phyloP scores from a whole-genome alignment of 352 stramenopile species.

The Phytophthora ohioensis region DNA sequence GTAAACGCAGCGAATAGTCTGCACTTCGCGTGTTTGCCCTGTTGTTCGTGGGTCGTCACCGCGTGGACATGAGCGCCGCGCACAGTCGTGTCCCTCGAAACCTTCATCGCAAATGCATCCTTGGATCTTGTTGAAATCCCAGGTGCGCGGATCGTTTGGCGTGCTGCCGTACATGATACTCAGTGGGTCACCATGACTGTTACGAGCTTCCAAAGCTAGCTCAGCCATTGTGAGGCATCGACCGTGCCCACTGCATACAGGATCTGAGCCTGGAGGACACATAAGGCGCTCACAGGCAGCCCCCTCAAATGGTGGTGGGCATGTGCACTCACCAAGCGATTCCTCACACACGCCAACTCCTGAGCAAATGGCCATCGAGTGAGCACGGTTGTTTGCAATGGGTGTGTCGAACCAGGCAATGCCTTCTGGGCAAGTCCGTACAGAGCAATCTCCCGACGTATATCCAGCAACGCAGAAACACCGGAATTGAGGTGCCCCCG shows the following conservation, averaged over 20 bases:
- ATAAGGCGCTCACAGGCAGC: constrained; percentile 75
- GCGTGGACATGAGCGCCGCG: constrained; percentile 59
- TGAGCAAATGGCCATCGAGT: constrained; percentile 66
- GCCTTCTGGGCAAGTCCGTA: constrained; percentile 67
- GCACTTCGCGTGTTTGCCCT: constrained; percentile 65
- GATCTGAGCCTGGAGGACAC: constrained; percentile 62
- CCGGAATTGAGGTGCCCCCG: constrained; percentile 67
- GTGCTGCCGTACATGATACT: constrained; percentile 67
- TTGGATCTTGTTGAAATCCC: constrained; percentile 91
- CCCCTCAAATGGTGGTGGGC: constrained; percentile 67
- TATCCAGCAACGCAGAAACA: constrained; percentile 72
- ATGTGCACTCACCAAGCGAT: constrained; percentile 70
- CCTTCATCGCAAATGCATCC: constrained; percentile 89
- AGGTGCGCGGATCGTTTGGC: constrained; percentile 78
- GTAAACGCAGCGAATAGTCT: constrained; percentile 66
- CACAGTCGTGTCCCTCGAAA: constrained; percentile 89
- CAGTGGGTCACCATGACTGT: constrained; percentile 59
- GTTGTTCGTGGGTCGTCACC: constrained; percentile 79
- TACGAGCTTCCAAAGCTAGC: constrained; percentile 55
- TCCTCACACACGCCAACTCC: constrained; percentile 74
- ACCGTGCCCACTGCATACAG: constrained; percentile 67
- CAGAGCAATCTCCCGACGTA: constrained; percentile 75
- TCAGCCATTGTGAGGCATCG: constrained; percentile 77
- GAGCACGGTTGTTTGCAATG: constrained; percentile 56
- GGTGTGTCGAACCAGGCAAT: constrained; percentile 81